A percentile compares a stretch with the other conserved stretches of the same genome.
Conservation (phyloP, 257 asterid species). For the Forsythia suspensa region DNA sequence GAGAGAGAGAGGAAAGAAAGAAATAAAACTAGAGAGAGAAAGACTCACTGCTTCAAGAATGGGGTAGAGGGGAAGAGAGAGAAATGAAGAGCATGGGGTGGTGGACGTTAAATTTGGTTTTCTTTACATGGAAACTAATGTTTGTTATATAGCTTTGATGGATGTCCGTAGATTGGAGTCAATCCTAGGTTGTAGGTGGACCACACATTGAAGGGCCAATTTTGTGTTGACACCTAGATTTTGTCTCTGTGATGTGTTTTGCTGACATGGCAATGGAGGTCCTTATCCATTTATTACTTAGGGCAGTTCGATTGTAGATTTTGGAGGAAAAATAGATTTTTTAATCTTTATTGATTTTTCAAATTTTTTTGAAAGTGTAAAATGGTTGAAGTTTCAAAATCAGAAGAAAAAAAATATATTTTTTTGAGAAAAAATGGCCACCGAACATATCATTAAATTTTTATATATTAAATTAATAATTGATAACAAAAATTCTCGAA, state of each 20-base stretch:
- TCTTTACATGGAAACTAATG: constrained; percentile 10
- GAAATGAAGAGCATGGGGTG: constrained; percentile 20
- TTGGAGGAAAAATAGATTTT: no score
- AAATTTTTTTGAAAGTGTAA: no score
- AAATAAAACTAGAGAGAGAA: constrained; percentile 8
- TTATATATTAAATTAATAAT: no score
- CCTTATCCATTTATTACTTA: no score
- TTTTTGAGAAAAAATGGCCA: no score
- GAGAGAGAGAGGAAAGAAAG: not conserved
- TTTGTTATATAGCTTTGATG: constrained; percentile 34
- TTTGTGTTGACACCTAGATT: not conserved
- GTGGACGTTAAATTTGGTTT: constrained; percentile 23
- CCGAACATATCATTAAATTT: no score
- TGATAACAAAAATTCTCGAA: no score
- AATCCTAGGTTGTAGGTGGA: constrained; percentile 53
- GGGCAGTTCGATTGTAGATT: no score
- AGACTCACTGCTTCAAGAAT: constrained; percentile 14
- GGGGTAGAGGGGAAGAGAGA: not conserved
- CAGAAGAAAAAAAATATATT: no score
- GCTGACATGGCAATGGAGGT: not conserved
- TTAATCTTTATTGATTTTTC: no score
- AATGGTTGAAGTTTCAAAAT: no score
- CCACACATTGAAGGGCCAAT: constrained; percentile 31
- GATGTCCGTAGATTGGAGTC: constrained; percentile 47
- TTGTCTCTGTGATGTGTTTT: not conserved